Percentiles rank a stretch among this genome's conserved stretches.
Conservation (phyloP, 192 early-diverging fungal genomes). For the Linnemannia elongata region DNA sequence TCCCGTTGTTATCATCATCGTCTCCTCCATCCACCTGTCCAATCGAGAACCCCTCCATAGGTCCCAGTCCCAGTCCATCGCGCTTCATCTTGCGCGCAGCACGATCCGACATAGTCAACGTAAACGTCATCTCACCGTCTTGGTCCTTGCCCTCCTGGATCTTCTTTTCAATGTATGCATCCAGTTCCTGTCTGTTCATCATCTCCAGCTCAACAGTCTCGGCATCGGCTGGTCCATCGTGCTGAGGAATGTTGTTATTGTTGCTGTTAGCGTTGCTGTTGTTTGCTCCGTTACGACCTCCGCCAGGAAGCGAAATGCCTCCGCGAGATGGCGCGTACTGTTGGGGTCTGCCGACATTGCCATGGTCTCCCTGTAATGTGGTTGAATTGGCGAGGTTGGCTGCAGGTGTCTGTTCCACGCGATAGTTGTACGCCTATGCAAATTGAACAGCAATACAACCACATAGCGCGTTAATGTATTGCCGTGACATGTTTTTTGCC, state of each 20-base stretch:
- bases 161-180: conserved; percentile 36
- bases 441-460: neutral
- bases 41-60: conserved; percentile 31
- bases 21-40: conserved; percentile 41
- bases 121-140: conserved; percentile 50
- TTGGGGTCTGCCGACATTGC: conserved; percentile 51
- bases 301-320: conserved; percentile 37
- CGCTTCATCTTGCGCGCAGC: conserved; percentile 44
- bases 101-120: conserved; percentile 46
- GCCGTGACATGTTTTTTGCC: neutral
- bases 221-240: conserved; percentile 69
- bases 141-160: conserved; percentile 23
- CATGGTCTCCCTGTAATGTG: conserved; percentile 34
- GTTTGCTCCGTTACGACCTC: conserved; percentile 62
- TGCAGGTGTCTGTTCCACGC: conserved; percentile 39
- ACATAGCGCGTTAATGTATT: neutral
- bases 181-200: conserved; percentile 63
- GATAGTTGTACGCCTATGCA: conserved; percentile 32
- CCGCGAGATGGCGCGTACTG: conserved; percentile 39
- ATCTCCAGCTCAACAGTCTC: conserved; percentile 78
- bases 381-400: conserved; percentile 55
- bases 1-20: conserved; percentile 8
- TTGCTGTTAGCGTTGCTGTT: conserved; percentile 65
- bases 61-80: conserved; percentile 34
- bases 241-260: conserved; percentile 74